Base-by-base conservation (phyloP, 202 grass and related monocot genomes). In the Setaria italica region DNA sequence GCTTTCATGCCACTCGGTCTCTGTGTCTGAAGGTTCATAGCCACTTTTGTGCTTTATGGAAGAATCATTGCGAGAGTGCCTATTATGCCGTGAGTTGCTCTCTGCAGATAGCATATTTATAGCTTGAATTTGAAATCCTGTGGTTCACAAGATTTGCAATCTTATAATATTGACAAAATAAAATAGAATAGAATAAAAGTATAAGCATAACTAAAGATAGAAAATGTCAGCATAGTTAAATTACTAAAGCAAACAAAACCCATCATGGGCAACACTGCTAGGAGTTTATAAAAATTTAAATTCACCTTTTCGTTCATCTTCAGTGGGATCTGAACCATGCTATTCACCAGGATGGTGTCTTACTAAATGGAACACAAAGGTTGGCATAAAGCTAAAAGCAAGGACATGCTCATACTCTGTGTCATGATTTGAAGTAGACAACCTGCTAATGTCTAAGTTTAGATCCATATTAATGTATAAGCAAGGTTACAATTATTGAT, bases 1-100 rank as follows among this genome's bases (percentile, higher is more conserved):
- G 88, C 90, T 95, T 82, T 95, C 93, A 79, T 92, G 85, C 88
- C 93, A 95, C 69, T 95, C 93, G 53, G 90, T 88, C 88, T 94
- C 92, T 33, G 92, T 94, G 72, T 95, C 90, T 19, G 90, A 95
- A 80, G 93, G 93, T 80, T 95, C 93, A 79, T 95, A 95, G 51
- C 90, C 93, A 84, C 90, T 95, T 82, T 67, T 88, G 54, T 65
- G 85, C 39, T 72, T 68, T 50, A 59, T 56, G 11, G 85, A 82
- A 67, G 83, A 66, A 54, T 87, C 80, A 68, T 89, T 83, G 63
- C 87, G 63, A 57, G 75, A 76, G 9, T 89, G 72, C 59, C 80
- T 74, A 78, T 78, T 92, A 73, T 84, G 51, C 19, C 72, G 81
- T 67, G 83, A 82, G 67, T 60, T 87, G 81, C 64, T 88, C 55